Conservation (phyloP, 805 yeast species). For the Lachancea nothofagi region DNA sequence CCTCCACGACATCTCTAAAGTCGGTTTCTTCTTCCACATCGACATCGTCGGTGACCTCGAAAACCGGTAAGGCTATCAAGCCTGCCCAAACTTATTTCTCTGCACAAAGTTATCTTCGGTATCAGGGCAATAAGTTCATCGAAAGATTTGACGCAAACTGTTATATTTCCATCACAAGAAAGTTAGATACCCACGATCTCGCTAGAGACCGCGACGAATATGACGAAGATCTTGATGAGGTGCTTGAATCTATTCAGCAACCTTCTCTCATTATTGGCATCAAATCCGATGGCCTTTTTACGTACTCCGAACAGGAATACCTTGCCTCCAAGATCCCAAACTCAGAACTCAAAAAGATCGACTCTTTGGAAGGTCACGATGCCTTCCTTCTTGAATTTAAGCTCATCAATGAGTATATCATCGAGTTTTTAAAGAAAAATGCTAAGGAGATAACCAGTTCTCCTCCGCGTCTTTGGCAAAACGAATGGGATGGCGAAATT, state of each 20-base stretch:
- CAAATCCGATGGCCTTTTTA: slow-evolving; percentile 86
- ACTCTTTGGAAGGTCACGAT: slow-evolving; percentile 96
- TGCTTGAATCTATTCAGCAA: slow-evolving; percentile 53
- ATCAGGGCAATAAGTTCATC: slow-evolving; percentile 89
- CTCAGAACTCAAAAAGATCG: slow-evolving; percentile 60
- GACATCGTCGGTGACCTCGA: slow-evolving; percentile 20
- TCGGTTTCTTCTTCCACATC: slow-evolving; percentile 34
- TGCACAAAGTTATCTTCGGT: slow-evolving; percentile 90
- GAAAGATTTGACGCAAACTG: slow-evolving; percentile 93
- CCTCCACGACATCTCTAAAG: slow-evolving; percentile 21
- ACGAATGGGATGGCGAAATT: slow-evolving; percentile 39
- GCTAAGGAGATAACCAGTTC: slow-evolving; percentile 54
- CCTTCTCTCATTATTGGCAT: slow-evolving; percentile 88
- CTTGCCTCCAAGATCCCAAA: slow-evolving; percentile 72
- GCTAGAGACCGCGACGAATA: slow-evolving; percentile 63
- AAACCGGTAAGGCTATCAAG: slow-evolving; percentile 17
- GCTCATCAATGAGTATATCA: slow-evolving; percentile 65
- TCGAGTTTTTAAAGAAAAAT: slow-evolving; percentile 55
- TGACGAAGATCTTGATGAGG: slow-evolving; percentile 36
- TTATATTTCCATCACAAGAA: slow-evolving; percentile 88
- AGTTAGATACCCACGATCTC: slow-evolving; percentile 91
- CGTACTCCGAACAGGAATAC: slow-evolving; percentile 83
- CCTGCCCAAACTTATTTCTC: slow-evolving; percentile 64
- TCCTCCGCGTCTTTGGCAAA: slow-evolving; percentile 37
- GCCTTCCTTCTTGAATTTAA: slow-evolving; percentile 90